phyloP scores from a whole-genome alignment of 306 rosid genomes.

The Urtica urens region DNA sequence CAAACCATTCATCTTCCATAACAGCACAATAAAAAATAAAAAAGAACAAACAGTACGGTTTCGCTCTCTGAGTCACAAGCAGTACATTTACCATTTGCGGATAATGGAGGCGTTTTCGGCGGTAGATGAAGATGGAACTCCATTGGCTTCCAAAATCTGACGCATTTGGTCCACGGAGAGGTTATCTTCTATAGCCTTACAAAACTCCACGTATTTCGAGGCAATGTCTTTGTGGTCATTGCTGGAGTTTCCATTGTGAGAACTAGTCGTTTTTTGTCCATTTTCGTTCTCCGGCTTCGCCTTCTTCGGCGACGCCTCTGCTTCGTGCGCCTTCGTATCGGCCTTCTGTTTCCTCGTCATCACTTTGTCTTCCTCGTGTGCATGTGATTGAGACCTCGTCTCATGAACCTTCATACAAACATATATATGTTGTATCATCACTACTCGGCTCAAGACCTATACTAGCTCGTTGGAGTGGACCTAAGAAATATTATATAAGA shows the following conservation, averaged over 20 bases:
- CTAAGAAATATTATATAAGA: no score
- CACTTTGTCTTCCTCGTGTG: constrained; percentile 57
- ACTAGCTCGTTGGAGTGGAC: no score
- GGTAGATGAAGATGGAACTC: constrained; percentile 43
- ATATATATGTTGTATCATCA: no score
- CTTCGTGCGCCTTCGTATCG: constrained; percentile 51
- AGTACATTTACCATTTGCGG: constrained; percentile 42
- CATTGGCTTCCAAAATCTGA: constrained; percentile 50
- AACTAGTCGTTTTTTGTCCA: constrained; percentile 27
- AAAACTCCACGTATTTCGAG: constrained; percentile 45
- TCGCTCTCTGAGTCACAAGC: no score
- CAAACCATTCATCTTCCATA: background rate
- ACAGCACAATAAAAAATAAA: background rate
- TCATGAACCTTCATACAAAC: constrained; percentile 48
- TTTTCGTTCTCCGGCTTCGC: constrained; percentile 42
- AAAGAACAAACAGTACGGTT: no score
- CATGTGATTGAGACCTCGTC: constrained; percentile 55
- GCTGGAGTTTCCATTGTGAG: constrained; percentile 10
- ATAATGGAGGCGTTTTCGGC: constrained; percentile 34
- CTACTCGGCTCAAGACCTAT: no score
- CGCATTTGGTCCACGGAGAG: constrained; percentile 46
- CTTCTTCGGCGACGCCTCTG: constrained; percentile 52
- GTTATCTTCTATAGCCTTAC: constrained; percentile 35
- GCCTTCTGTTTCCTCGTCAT: constrained; percentile 83
- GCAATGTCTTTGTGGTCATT: constrained; percentile 5